Base-by-base conservation (phyloP, 2,329 filamentous ascomycete species). In the Podosphaera fusca region DNA sequence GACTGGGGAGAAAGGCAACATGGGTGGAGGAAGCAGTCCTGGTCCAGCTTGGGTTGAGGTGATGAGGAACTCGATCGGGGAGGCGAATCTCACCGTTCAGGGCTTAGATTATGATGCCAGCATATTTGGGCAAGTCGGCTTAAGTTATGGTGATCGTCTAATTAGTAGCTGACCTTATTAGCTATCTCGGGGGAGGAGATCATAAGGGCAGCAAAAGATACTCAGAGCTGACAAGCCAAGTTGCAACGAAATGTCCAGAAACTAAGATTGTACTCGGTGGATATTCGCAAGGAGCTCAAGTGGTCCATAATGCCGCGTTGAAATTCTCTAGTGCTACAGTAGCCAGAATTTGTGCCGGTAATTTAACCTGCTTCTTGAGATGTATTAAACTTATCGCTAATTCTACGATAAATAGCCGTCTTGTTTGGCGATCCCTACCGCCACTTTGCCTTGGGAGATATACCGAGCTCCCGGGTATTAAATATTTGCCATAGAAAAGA, bases 51-150 rank as follows among this genome's bases (percentile, higher is more conserved):
- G 40, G 40, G 31, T 40, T 7, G 40, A 51, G 8, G 49, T 30
- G 6, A 45, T 57, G 10, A 47, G 40, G 29, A 14, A 31, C 14
- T 36, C 31, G 8, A 29, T 57, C n/a, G 56, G 56, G 8, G 47
- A 40, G 38, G 51, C 21, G 3, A 55, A 46, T 10, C 30, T 57
- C 5, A 29, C 56, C 2, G 56, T 57, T 12, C 56, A 57, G 42
- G 56, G 56, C 4, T 46, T 57, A 38, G 49, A 55, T 6, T 57
- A 57, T 55, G 40, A 49, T 40, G 55, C 42, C n/a, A 52, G 9
- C 34, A 21, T 57, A 33, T 5, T 52, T 2, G 55, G 55, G 47
- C 52, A 3, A 14, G 38, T 12, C 9, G n/a, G n/a, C 10, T 42
- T 42, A 14, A 12, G 35, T 5, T 38, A 6, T 5, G 35, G 10